A percentile compares a stretch with the other conserved stretches of the same genome.
Evolutionary conservation across 352 stramenopile genomes (phyloP).

Genomic region (Peronospora tabacina): DNA sequence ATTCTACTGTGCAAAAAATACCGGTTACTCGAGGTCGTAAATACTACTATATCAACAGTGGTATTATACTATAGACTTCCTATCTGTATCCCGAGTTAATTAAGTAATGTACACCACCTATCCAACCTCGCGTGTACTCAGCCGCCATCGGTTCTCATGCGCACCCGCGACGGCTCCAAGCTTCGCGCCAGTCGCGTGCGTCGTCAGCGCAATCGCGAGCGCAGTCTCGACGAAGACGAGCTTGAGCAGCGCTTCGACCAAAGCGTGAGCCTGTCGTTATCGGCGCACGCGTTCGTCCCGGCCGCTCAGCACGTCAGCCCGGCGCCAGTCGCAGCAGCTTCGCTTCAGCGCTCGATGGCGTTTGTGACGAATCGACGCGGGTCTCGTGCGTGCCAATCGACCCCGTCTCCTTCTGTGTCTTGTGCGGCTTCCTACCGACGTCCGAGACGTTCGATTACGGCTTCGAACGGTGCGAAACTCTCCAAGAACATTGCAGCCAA

Average conservation of each 20-base stretch:
- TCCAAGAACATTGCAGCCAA: conserved; percentile 20
- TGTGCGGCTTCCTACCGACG: conserved; percentile 5
- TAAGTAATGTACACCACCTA: too few species aligned
- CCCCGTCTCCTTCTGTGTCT: background rate
- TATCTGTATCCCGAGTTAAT: too few species aligned
- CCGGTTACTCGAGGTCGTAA: background rate
- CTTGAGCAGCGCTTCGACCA: conserved; percentile 55
- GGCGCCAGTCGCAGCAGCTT: conserved; percentile 7
- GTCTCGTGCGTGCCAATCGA: background rate
- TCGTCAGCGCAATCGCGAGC: conserved; percentile 42
- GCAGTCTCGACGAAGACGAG: conserved; percentile 49
- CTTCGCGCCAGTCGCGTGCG: conserved; percentile 51
- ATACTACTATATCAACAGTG: too few species aligned
- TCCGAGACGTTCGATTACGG: conserved; percentile 10
- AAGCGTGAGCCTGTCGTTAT: conserved; percentile 28
- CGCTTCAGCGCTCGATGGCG: conserved; percentile 34
- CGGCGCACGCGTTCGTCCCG: conserved; percentile 51
- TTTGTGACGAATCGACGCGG: conserved; percentile 43
- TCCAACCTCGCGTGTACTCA: too few species aligned
- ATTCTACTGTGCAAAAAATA: conserved; percentile 15
- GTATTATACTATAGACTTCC: too few species aligned
- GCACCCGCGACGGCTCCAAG: conserved; percentile 32
- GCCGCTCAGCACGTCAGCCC: conserved; percentile 10
- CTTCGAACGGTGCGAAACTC: conserved; percentile 13
- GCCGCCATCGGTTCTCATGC: conserved; percentile 9